Conservation (phyloP, 169 alveolate genomes). For the Plasmodium inui region DNA sequence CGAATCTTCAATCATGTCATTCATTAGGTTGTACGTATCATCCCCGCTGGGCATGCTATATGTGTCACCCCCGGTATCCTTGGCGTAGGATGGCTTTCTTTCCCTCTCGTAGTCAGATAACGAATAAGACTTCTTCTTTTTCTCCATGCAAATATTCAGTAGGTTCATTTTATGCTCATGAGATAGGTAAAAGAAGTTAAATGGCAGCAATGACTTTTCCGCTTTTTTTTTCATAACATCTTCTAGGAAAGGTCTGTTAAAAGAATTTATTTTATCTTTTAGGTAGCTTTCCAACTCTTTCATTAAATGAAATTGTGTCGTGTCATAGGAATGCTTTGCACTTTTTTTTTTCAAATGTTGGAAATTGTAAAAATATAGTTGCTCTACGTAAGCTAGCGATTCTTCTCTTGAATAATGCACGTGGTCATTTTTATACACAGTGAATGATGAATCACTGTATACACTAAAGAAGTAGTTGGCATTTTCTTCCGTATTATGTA, state of each 20-base stretch:
- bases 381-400: conserved; percentile 55
- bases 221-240: conserved; percentile 40
- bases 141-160: conserved; percentile 11
- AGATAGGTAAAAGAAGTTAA: conserved; percentile 38
- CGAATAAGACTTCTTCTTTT: not conserved
- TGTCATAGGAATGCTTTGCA: not conserved
- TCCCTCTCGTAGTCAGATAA: not conserved
- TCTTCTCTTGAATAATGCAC: conserved; percentile 57
- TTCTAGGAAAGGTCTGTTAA: conserved; percentile 36
- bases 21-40: conserved; percentile 6
- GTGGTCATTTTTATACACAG: conserved; percentile 44
- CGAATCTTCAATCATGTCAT: not conserved
- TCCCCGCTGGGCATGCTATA: not conserved
- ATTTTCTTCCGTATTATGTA: conserved; percentile 38
- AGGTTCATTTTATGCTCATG: conserved; percentile 33
- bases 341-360: conserved; percentile 52
- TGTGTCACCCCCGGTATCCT: not conserved
- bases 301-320: conserved; percentile 22
- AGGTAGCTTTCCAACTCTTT: conserved; percentile 44
- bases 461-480: conserved; percentile 55
- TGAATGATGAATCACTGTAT: conserved; percentile 47
- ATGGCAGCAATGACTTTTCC: conserved; percentile 45
- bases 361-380: conserved; percentile 59
- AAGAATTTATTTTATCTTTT: conserved; percentile 36
- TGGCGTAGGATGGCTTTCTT: not conserved